Evolutionary conservation across 192 early-diverging fungal species (phyloP).

Genomic region (Linnemannia elongata): DNA sequence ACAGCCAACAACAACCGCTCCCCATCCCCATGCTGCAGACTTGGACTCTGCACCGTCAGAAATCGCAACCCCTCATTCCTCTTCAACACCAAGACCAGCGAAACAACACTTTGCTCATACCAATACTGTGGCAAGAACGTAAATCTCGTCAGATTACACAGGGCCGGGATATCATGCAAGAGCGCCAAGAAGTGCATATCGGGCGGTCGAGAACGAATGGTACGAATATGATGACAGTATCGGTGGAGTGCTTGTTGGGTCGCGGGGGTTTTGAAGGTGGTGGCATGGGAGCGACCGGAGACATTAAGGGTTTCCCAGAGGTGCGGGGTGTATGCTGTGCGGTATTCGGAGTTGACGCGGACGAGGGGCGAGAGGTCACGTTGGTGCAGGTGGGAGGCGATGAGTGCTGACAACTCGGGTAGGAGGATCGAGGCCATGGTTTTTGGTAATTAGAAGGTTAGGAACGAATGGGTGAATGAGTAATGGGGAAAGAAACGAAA

Average conservation of each 20-base stretch:
- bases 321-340: background rate
- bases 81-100: background rate
- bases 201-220: background rate
- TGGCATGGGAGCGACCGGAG: background rate
- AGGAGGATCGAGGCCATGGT: background rate
- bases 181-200: background rate
- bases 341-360: background rate
- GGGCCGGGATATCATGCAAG: background rate
- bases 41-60: background rate
- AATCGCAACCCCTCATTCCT: background rate
- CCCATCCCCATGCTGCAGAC: background rate
- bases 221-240: background rate
- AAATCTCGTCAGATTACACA: background rate
- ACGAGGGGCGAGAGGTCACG: background rate
- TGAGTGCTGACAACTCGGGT: background rate
- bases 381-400: background rate
- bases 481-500: background rate
- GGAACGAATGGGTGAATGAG: background rate
- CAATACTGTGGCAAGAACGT: background rate
- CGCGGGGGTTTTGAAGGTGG: background rate
- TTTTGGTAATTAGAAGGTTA: background rate
- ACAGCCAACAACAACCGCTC: background rate
- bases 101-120: background rate
- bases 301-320: background rate
- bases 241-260: conserved; percentile 1